Evolutionary conservation across 305 asterid genomes (phyloP).

Genomic region (Fraxinus greggii): DNA sequence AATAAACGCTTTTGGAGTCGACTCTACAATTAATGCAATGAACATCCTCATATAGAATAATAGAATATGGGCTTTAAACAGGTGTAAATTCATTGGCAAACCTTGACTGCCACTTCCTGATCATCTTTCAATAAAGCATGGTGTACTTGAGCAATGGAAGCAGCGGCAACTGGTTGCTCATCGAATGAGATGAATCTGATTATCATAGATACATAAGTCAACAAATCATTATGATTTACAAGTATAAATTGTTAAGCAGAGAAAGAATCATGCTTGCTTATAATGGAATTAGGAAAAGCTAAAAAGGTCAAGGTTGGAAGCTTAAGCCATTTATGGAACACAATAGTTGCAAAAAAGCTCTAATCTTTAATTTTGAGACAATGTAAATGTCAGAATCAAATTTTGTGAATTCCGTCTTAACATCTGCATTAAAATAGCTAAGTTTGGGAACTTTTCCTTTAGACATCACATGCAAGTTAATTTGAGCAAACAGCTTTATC

Average conservation of each 20-base stretch:
- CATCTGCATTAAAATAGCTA: neutral
- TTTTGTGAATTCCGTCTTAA: neutral
- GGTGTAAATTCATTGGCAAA: conserved; percentile 27
- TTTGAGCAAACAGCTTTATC: neutral
- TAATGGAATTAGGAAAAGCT: neutral
- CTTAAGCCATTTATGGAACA: neutral
- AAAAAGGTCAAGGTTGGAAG: neutral
- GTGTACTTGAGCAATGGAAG: conserved; percentile 98
- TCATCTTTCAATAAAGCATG: conserved; percentile 66
- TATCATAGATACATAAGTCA: conserved; percentile 28
- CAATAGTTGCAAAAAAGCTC: neutral
- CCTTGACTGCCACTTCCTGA: conserved; percentile 93
- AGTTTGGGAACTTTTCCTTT: neutral
- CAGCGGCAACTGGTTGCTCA: conserved; percentile 92
- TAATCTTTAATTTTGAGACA: neutral
- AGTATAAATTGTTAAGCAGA: conserved; percentile 13
- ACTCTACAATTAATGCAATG: neutral
- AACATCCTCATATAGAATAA: conserved; percentile 5
- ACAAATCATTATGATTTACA: conserved; percentile 15
- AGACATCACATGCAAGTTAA: neutral
- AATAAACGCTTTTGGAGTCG: neutral
- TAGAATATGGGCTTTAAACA: conserved; percentile 11
- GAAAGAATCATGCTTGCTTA: conserved; percentile 1
- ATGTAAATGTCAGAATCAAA: neutral
- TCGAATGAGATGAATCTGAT: conserved; percentile 76